Percentiles rank a stretch among this genome's conserved stretches.
Conservation (phyloP, 352 stramenopile genomes). For the Phytophthora sp. region DNA sequence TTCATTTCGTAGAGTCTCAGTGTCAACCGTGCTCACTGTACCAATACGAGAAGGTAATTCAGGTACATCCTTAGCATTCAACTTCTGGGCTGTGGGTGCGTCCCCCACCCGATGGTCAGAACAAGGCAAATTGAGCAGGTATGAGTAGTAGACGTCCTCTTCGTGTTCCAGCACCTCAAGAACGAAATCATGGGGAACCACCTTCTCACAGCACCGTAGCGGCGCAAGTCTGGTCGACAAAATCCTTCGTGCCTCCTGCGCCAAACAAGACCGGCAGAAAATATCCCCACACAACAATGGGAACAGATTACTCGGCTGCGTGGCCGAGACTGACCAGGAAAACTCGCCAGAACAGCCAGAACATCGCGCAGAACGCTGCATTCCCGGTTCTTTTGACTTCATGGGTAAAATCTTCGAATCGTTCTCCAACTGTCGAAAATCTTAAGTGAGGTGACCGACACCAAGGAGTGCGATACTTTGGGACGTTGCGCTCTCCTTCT, state of each 20-base stretch:
- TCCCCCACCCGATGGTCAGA: not conserved
- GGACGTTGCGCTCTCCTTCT: slow-evolving; percentile 15
- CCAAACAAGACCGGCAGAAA: slow-evolving; percentile 44
- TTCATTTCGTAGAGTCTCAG: not conserved
- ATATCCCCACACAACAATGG: slow-evolving; percentile 47
- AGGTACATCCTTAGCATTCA: not conserved
- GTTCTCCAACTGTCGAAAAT: slow-evolving; percentile 11
- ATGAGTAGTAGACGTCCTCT: slow-evolving; percentile 56
- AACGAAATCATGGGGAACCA: slow-evolving; percentile 40
- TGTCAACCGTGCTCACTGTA: too few relatives aligned
- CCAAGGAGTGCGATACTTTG: not conserved
- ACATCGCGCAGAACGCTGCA: slow-evolving; percentile 6
- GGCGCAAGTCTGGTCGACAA: slow-evolving; percentile 34
- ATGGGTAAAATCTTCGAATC: slow-evolving; percentile 1
- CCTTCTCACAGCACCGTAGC: slow-evolving; percentile 45
- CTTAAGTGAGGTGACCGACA: slow-evolving; percentile 2
- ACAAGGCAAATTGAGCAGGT: slow-evolving; percentile 27
- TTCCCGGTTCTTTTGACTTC: not conserved
- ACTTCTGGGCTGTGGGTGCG: not conserved
- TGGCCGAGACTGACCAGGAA: slow-evolving; percentile 16
- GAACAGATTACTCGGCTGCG: slow-evolving; percentile 31
- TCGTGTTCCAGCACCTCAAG: slow-evolving; percentile 33
- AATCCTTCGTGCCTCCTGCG: slow-evolving; percentile 15
- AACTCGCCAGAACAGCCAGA: slow-evolving; percentile 13
- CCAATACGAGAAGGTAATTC: not conserved